Percentiles rank a stretch among this genome's conserved stretches.
Evolutionary conservation across 1,139 yeast species (phyloP).

Genomic region (Tardiomyces blankii): DNA sequence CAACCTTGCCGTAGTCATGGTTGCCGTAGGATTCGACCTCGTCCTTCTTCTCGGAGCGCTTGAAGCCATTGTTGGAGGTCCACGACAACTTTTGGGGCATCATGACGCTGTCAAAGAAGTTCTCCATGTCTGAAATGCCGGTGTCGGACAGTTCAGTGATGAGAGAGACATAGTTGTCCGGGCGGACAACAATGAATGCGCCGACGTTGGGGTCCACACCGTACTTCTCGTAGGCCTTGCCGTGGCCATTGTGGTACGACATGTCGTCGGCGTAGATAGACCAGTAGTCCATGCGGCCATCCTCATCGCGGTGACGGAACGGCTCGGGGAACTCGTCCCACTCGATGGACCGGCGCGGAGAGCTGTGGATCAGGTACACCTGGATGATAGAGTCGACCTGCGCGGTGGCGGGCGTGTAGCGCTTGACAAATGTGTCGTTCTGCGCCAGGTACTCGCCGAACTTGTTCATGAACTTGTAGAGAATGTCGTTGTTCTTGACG

Average conservation of each 20-base stretch:
- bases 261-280: conserved; percentile 20
- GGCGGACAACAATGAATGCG: conserved; percentile 24
- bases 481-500: conserved; percentile 9
- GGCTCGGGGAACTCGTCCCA: conserved; percentile 24
- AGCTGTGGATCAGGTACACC: conserved; percentile 19
- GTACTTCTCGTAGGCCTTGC: conserved; percentile 20
- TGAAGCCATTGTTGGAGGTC: conserved; percentile 7
- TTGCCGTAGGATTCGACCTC: conserved; percentile 11
- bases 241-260: conserved; percentile 19
- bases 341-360: conserved; percentile 17
- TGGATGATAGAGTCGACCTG: conserved; percentile 21
- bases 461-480: conserved; percentile 8
- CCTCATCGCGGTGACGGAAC: conserved; percentile 21
- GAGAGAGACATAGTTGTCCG: conserved; percentile 28
- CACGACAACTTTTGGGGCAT: conserved; percentile 15
- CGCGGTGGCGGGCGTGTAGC: conserved; percentile 22
- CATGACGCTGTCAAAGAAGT: conserved; percentile 20
- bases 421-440: conserved; percentile 14
- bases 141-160: conserved; percentile 15
- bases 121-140: conserved; percentile 18
- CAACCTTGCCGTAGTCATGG: conserved; percentile 9
- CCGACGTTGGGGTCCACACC: conserved; percentile 23
- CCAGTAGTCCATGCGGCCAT: conserved; percentile 27
- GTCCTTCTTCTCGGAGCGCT: conserved; percentile 5
- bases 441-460: conserved; percentile 15